Evolutionary conservation across 768 basidiomycete genomes (phyloP), one percentile per base, ranked within the genome.

Genomic region (Kwoniella bestiolae): DNA sequence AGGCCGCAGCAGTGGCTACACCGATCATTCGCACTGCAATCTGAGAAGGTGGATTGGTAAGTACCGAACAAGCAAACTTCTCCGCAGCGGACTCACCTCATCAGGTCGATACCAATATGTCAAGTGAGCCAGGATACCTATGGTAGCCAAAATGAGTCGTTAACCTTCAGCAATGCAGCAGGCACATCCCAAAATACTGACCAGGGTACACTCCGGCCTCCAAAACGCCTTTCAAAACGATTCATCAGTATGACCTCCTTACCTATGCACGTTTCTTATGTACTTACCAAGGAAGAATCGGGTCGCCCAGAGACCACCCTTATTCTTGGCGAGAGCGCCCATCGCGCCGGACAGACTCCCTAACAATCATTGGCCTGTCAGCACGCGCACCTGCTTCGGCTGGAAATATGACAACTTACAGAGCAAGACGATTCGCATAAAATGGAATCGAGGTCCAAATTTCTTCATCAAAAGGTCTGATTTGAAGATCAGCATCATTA

Each of bases 101-200:
- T 72, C 71, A 6, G 67, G 67, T 16, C 71, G 67, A 55, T 72
- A 72, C 67, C 67, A 72, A 26, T 26, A 67, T 5, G 65, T 66
- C 29, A 71, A 31, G 56, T 70, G 67, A 28, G 23, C 61, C 35
- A 35, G 16, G 16, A 35, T 35, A 35, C 35, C 35, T 35, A 9
- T 35, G 8, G 35, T 9, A 35, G 35, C 35, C n/a, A 35, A 14
- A 35, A 14, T 35, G 9, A 35, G 35, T 35, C 16, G 35, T 8
- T 35, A 35, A 8, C 66, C 67, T n/a, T n/a, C n/a, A n/a, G n/a
- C n/a, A n/a, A n/a, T n/a, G n/a, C n/a, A n/a, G n/a, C n/a, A n/a
- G n/a, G n/a, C n/a, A n/a, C n/a, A n/a, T n/a, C n/a, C n/a, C n/a
- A n/a, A n/a, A n/a, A n/a, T n/a, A n/a, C n/a, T n/a, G n/a, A n/a